Evolutionary conservation across 768 basidiomycete species (phyloP).

Genomic region (Nidularia pulvinata): DNA sequence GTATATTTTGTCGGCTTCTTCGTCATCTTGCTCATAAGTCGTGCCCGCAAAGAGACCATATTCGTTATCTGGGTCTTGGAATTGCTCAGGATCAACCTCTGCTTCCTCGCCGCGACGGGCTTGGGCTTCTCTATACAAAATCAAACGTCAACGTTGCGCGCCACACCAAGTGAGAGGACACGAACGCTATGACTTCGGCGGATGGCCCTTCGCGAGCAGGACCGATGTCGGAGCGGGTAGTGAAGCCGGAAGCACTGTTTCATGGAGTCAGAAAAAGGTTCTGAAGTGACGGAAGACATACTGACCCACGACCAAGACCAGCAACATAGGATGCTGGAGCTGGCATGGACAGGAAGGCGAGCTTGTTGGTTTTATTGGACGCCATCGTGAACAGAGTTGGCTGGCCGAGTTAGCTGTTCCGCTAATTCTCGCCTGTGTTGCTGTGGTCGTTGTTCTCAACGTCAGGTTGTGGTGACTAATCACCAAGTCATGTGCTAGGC

Average conservation of each 20-base stretch:
- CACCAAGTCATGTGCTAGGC: too few relatives aligned
- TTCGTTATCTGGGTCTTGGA: slow-evolving; percentile 98
- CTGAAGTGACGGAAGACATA: slow-evolving; percentile 3
- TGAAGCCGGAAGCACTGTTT: slow-evolving; percentile 91
- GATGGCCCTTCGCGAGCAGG: slow-evolving; percentile 96
- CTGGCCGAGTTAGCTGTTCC: too few relatives aligned
- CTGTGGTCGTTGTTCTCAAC: too few relatives aligned
- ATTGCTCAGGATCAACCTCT: slow-evolving; percentile 88
- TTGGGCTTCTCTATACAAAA: slow-evolving; percentile 73
- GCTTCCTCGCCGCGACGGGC: slow-evolving; percentile 85
- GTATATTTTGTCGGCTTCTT: slow-evolving; percentile 96
- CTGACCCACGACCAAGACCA: slow-evolving; percentile 95
- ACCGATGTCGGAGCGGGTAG: slow-evolving; percentile 98
- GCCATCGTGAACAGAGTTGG: slow-evolving; percentile 19
- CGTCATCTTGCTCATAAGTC: slow-evolving; percentile 96
- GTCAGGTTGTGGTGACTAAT: too few relatives aligned
- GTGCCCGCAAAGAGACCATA: slow-evolving; percentile 95
- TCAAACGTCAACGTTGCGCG: neutral
- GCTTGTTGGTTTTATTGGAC: slow-evolving; percentile 67
- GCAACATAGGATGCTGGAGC: slow-evolving; percentile 98
- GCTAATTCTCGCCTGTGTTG: too few relatives aligned
- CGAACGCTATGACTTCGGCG: slow-evolving; percentile 87
- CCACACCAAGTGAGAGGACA: neutral
- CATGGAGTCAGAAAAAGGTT: slow-evolving; percentile 3
- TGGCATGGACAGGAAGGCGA: slow-evolving; percentile 89